Conservation (phyloP, 2,329 filamentous ascomycete genomes). For the Colletotrichum simmondsii region DNA sequence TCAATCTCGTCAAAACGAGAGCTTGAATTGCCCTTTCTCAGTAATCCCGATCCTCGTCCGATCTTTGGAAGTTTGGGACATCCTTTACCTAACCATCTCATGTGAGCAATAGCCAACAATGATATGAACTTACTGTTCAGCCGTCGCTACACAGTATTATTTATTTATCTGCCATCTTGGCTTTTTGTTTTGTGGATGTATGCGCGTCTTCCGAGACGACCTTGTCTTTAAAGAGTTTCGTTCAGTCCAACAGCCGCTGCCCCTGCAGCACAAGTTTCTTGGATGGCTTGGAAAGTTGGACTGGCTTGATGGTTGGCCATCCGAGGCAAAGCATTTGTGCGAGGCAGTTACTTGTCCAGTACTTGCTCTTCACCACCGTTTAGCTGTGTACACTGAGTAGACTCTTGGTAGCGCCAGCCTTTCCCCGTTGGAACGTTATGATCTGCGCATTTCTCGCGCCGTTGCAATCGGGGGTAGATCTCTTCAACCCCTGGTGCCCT, state of each 20-base stretch:
- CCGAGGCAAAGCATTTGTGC: conserved; percentile 10
- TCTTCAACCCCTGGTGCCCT: conserved; percentile 7
- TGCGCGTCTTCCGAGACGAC: conserved; percentile 24
- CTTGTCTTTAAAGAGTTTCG: conserved; percentile 16
- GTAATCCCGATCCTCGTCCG: too few species aligned
- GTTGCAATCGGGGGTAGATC: conserved; percentile 27
- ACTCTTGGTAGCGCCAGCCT: conserved; percentile 6
- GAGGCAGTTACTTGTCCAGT: conserved; percentile 1
- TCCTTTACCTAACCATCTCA: too few species aligned
- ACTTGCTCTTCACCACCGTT: background rate
- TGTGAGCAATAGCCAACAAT: background rate
- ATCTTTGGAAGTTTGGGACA: too few species aligned
- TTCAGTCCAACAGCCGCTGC: conserved; percentile 26
- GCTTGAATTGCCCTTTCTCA: too few species aligned
- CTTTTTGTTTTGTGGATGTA: background rate
- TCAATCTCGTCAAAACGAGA: too few species aligned
- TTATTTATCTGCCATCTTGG: conserved; percentile 18
- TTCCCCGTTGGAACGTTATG: background rate
- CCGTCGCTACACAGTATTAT: background rate
- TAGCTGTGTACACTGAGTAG: conserved; percentile 4
- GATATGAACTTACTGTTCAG: background rate
- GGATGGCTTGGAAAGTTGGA: background rate
- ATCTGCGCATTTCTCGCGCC: conserved; percentile 14
- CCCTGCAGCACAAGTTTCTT: conserved; percentile 24
- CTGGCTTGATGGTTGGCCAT: conserved; percentile 20